Evolutionary conservation across 2,329 filamentous ascomycete genomes (phyloP), one percentile per base, ranked within the genome.

Genomic region (Colletotrichum liaoningense): DNA sequence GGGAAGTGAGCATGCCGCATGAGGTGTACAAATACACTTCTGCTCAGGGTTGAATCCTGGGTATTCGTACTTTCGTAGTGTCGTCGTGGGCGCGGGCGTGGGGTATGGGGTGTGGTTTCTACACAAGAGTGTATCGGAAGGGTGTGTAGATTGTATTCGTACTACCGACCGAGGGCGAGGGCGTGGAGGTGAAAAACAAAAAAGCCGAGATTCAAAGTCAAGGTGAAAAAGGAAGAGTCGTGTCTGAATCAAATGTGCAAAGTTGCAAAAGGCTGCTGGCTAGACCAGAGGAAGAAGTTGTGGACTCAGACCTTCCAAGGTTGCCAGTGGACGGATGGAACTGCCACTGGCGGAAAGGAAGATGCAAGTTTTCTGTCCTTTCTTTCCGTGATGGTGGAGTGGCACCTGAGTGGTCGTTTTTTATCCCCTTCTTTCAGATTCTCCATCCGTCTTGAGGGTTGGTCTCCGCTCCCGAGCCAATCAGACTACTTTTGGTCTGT

Each of bases 341-440:
- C 42, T 19, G 42, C 19, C 42, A 49, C 42, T 49, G 42, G 42
- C 42, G 46, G 65, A 73, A 69, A 73, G 74, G 72, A 65, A 72
- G 38, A 59, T 42, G 26, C 42, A 19, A 49, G 59, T 14, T 64
- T 64, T 49, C 54, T 59, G 49, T 71, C 49, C 16, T 63, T 63
- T 56, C 49, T 63, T 56, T 71, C 42, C 46, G 30, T 46, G 54
- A 42, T 54, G 46, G 38, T 62, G 63, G 73, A 69, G 76, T 63
- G 49, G 71, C 57, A 74, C 72, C 67, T 64, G 60, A 66, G 35
- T 75, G 73, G 62, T 73, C 60, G 72, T 72, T 69, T 63, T 58
- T 65, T 57, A 57, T 6, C 3, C 16, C 42, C 33, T 67, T 24
- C 33, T 35, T 58, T 55, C 38, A 24, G n/a, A 28, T 26, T 49